phyloP scores from a whole-genome alignment of 2,329 filamentous ascomycete species.

The Gaeumannomyces sp. region DNA sequence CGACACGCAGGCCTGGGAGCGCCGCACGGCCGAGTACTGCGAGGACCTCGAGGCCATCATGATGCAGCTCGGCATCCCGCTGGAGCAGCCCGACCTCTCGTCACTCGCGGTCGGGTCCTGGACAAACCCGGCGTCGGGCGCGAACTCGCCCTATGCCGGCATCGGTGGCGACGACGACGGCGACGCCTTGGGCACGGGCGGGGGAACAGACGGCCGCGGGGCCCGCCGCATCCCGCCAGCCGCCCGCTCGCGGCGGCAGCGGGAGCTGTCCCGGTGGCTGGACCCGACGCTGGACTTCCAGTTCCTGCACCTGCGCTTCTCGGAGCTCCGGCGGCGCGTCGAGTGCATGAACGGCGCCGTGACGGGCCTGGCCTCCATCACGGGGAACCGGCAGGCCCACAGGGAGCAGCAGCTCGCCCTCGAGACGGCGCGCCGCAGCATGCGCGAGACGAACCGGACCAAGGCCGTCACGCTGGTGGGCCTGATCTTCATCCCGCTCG shows the following conservation, averaged over 20 bases:
- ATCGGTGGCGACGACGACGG: neutral
- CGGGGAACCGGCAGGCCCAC: conserved; percentile 19
- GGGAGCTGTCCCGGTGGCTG: conserved; percentile 11
- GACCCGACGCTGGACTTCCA: conserved; percentile 19
- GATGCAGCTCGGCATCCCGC: conserved; percentile 20
- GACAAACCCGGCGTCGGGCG: no score
- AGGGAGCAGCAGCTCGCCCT: conserved; percentile 18
- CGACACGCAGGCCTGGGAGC: conserved; percentile 21
- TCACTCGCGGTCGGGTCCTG: neutral
- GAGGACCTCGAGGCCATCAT: conserved; percentile 21
- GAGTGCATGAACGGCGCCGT: conserved; percentile 20
- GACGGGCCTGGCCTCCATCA: conserved; percentile 19
- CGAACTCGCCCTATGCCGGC: neutral
- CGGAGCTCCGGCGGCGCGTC: conserved; percentile 18
- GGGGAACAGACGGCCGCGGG: no score
- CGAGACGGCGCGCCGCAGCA: conserved; percentile 14
- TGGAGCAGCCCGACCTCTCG: conserved; percentile 12
- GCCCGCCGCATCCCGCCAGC: no score
- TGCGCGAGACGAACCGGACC: conserved; percentile 20
- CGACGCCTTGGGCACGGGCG: no score
- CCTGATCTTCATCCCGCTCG: conserved; percentile 19
- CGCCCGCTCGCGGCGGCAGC: no score
- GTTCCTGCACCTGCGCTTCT: conserved; percentile 18
- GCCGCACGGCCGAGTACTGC: conserved; percentile 21
- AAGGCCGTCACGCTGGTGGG: conserved; percentile 20